phyloP scores from a whole-genome alignment of 2,329 filamentous ascomycete genomes.

The Lomentospora prolificans region DNA sequence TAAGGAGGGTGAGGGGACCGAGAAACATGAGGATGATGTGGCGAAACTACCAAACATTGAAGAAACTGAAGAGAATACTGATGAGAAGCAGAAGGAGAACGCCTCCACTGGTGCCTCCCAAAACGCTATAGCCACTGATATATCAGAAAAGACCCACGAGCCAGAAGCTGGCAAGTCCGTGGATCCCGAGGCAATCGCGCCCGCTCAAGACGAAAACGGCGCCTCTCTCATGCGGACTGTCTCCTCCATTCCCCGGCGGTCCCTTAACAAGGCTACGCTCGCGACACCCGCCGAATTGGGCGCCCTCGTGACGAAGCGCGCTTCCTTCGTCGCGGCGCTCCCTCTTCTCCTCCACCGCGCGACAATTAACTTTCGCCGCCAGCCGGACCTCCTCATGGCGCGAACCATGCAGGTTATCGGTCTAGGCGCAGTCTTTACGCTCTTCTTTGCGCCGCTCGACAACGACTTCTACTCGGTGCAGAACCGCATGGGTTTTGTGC shows the following conservation, averaged over 20 bases:
- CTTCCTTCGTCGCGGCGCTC: slow-evolving; percentile 52
- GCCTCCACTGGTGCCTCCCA: neutral
- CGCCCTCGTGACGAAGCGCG: slow-evolving; percentile 52
- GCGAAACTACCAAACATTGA: neutral
- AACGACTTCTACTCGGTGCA: slow-evolving; percentile 62
- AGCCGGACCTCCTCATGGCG: slow-evolving; percentile 53
- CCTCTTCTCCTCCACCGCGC: slow-evolving; percentile 59
- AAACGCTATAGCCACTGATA: neutral
- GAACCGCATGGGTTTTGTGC: slow-evolving; percentile 63
- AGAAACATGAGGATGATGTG: neutral
- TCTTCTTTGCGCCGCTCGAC: slow-evolving; percentile 64
- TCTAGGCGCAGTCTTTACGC: slow-evolving; percentile 49
- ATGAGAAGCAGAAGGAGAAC: neutral
- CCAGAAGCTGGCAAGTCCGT: neutral
- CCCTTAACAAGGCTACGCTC: slow-evolving; percentile 34
- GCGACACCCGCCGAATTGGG: slow-evolving; percentile 64
- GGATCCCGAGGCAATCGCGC: neutral
- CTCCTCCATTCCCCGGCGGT: slow-evolving; percentile 24
- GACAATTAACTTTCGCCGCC: slow-evolving; percentile 57
- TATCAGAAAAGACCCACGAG: neutral
- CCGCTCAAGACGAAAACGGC: slow-evolving; percentile 6
- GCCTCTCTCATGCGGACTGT: slow-evolving; percentile 9
- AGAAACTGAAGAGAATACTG: neutral
- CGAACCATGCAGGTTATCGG: slow-evolving; percentile 59
- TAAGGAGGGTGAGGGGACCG: slow-evolving; percentile 6